phyloP scores from a whole-genome alignment of 1,284 basidiomycete genomes.

The Hemileia vastatrix region DNA sequence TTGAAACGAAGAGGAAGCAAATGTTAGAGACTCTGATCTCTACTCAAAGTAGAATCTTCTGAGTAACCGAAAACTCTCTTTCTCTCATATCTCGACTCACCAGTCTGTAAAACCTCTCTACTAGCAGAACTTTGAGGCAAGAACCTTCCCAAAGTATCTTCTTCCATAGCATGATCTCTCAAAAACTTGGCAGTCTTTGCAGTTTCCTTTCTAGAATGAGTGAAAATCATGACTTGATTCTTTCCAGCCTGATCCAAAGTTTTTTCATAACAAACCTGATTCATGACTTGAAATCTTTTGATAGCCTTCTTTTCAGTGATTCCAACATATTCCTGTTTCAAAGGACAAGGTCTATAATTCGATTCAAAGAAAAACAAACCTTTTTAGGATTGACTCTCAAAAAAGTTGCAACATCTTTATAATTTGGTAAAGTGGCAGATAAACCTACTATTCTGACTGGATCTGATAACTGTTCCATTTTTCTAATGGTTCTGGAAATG shows the following conservation, averaged over 20 bases:
- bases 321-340: conserved; percentile 94
- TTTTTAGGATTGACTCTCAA: conserved; percentile 83
- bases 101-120: conserved; percentile 72
- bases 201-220: conserved; percentile 95
- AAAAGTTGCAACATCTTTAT: conserved; percentile 94
- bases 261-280: conserved; percentile 99
- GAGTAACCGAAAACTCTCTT: too few species aligned
- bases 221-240: conserved; percentile 85
- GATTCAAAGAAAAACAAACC: conserved; percentile 97
- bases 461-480: conserved; percentile 87
- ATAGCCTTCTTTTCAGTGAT: conserved; percentile 99
- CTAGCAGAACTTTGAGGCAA: conserved; percentile 81
- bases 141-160: conserved; percentile 89
- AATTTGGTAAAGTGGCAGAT: conserved; percentile 93
- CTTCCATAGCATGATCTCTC: conserved; percentile 87
- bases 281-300: conserved; percentile 94
- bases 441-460: conserved; percentile 89
- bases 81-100: not conserved
- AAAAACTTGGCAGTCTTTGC: conserved; percentile 94
- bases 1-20: not conserved
- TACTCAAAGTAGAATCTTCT: not conserved
- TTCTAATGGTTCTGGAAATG: conserved; percentile 77
- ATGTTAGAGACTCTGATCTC: not conserved
- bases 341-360: conserved; percentile 79
- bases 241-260: conserved; percentile 72